These are phyloP conservation scores for Fraxinus baroniana DNA, from an alignment of 305 asterid genomes.

Conservation along the genomic window DNA sequence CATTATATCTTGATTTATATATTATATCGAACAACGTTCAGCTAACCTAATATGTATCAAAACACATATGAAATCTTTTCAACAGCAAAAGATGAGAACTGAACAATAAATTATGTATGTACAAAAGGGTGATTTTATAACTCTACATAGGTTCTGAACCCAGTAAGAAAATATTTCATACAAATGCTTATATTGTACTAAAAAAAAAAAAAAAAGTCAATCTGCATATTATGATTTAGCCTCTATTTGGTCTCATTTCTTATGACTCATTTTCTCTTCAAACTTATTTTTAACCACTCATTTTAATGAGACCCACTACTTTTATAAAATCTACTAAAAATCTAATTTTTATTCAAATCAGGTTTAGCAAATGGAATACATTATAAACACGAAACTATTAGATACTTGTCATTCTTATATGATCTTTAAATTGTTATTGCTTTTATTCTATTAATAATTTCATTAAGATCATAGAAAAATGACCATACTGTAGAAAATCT, in stretches of 20 bases:
- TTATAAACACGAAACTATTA: too few species aligned
- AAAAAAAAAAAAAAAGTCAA: too few species aligned
- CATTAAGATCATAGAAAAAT: not conserved
- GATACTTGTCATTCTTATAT: not conserved
- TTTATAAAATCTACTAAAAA: too few species aligned
- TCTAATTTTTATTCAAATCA: not conserved
- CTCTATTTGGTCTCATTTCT: too few species aligned
- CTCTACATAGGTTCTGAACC: not conserved
- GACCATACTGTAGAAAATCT: not conserved
- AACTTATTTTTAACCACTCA: too few species aligned
- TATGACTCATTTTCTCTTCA: too few species aligned
- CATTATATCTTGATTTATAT: too few species aligned
- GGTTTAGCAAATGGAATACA: not conserved
- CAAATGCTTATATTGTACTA: not conserved
- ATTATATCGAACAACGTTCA: too few species aligned
- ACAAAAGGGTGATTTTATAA: not conserved
- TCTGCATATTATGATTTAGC: too few species aligned
- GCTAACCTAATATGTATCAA: too few species aligned
- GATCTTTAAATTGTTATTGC: not conserved
- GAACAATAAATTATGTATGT: not conserved
- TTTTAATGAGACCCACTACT: too few species aligned
- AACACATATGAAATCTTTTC: not conserved
- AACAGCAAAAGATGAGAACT: not conserved
- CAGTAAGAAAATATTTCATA: too few species aligned
- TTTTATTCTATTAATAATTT: not conserved